Evolutionary conservation across 768 basidiomycete genomes (phyloP), one percentile per base, ranked within the genome.

Genomic region (Russula dissimulans): DNA sequence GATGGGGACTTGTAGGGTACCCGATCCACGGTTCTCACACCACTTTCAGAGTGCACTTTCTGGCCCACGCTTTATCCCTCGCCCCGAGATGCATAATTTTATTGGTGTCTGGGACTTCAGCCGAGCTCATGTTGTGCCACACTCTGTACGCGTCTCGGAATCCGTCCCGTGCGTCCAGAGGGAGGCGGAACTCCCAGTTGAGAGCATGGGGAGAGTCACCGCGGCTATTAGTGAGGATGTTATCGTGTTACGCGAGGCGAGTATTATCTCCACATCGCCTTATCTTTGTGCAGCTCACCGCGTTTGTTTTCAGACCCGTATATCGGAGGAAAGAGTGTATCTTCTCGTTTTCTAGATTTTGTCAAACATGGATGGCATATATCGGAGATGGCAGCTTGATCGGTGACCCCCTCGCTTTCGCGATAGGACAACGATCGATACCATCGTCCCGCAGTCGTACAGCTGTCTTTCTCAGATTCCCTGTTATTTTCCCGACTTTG

Each of bases 181-280:
- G 15, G 48, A 60, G 11, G 42, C 39, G 9, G 42, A 8, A 12
- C 47, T 50, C 36, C 59, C 48, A 14, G 15, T 9, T 15, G 26
- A 34, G 26, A 60, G 55, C 38, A 14, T 7, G 14, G 54, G 47
- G 43, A 29, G 5, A 7, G 47, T 50, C 26, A 26, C 34, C 15
- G 54, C 47, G 17, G 48, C 26, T 4, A 50, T 60, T 38, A 56
- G 54, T 15, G 59, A 60, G n/a, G 59, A 60, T 41, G 59, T 36
- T 41, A 55, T 60, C 54, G 47, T 60, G 31, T 44, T 60, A 44
- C 26, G 26, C 48, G 54, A 61, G 49, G 60, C 31, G 15, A 36
- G 60, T 56, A 45, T 47, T 51, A 45, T 47, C 31, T 2, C 43
- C 22, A 15, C 14, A 18, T 46, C 38, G 32, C 3, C 38, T 36